Percentiles rank a stretch among this genome's conserved stretches.
Conservation (phyloP, 495 filamentous ascomycete genomes). For the Penicillium waksmanii region DNA sequence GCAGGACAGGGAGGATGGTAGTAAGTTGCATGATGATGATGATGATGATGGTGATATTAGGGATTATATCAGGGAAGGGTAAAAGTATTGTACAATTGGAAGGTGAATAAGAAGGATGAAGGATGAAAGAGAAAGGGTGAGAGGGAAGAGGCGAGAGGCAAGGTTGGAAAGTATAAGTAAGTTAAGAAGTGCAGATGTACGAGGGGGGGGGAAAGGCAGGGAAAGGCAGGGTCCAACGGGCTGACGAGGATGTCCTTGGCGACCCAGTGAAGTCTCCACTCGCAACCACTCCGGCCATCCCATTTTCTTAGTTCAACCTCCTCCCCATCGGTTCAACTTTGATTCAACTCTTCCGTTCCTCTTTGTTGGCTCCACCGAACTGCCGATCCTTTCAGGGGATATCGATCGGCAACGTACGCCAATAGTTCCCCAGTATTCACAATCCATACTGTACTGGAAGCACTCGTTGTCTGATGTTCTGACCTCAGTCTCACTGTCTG, state of each 20-base stretch:
- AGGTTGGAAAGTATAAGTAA: slow-evolving; percentile 5
- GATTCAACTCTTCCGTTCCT: neutral
- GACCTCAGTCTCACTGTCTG: slow-evolving; percentile 12
- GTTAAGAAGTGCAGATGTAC: neutral
- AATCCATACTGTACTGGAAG: neutral
- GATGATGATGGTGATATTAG: slow-evolving; percentile 5
- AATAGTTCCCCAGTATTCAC: slow-evolving; percentile 4
- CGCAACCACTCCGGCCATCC: neutral
- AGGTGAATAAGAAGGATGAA: neutral
- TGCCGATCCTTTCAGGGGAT: slow-evolving; percentile 7
- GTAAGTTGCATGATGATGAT: slow-evolving; percentile 41
- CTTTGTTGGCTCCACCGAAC: slow-evolving; percentile 4
- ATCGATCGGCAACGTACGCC: slow-evolving; percentile 5
- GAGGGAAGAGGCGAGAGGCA: neutral
- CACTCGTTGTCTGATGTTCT: slow-evolving; percentile 4
- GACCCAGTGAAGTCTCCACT: neutral
- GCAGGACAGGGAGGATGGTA: slow-evolving; percentile 31
- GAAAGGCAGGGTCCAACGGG: slow-evolving; percentile 1
- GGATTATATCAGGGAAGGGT: neutral
- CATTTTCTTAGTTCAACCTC: neutral
- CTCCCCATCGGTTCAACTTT: neutral
- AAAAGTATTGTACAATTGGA: neutral
- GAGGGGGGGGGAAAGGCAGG: neutral
- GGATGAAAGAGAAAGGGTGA: neutral
- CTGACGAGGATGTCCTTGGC: neutral